A percentile compares a stretch with the other conserved stretches of the same genome.
Evolutionary conservation across 352 stramenopile genomes (phyloP).

Genomic region (Vaucheria bursata): DNA sequence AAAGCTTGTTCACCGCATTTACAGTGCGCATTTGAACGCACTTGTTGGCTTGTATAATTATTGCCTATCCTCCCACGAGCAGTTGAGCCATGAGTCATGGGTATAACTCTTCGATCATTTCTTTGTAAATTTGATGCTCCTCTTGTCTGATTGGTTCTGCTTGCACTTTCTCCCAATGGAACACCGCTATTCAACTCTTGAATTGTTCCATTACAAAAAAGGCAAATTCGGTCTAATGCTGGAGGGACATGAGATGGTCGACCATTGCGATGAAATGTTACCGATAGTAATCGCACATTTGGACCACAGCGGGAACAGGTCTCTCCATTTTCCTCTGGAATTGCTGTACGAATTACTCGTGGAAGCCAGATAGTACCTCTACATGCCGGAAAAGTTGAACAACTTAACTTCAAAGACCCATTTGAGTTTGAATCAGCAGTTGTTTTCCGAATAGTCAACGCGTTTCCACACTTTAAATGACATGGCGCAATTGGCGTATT

Average conservation of each 20-base stretch:
- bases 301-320: neutral
- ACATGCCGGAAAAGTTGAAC: neutral
- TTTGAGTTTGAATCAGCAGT: neutral
- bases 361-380: neutral
- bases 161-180: too few relatives aligned
- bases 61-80: too few relatives aligned
- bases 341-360: neutral
- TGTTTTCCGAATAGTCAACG: neutral
- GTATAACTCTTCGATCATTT: too few relatives aligned
- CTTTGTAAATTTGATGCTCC: too few relatives aligned
- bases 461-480: neutral
- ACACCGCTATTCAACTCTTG: neutral
- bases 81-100: too few relatives aligned
- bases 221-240: neutral
- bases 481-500: neutral
- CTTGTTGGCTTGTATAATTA: too few relatives aligned
- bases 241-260: neutral
- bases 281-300: neutral
- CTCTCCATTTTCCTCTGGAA: neutral
- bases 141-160: too few relatives aligned
- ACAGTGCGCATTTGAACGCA: too few relatives aligned
- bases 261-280: neutral
- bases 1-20: too few relatives aligned
- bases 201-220: neutral
- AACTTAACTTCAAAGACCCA: neutral